Conservation (phyloP, 2,329 filamentous ascomycete species). For the Hypoxylon sp. region DNA sequence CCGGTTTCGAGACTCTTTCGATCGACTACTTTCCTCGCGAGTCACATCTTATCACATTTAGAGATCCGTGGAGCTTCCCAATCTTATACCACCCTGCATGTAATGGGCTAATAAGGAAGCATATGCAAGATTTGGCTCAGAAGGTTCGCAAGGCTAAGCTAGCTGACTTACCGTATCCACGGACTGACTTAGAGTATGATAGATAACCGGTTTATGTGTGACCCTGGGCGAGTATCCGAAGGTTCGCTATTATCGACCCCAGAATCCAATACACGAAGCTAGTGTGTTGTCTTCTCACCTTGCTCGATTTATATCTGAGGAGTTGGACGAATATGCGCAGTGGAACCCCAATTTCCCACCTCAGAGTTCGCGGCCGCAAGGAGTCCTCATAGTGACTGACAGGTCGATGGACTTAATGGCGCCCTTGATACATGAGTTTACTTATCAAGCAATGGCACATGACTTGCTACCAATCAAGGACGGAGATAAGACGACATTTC, state of each 20-base stretch:
- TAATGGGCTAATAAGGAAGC: slow-evolving; percentile 84
- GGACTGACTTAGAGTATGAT: slow-evolving; percentile 37
- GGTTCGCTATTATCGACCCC: slow-evolving; percentile 90
- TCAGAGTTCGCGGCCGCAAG: slow-evolving; percentile 81
- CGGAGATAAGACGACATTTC: slow-evolving; percentile 88
- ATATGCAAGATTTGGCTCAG: slow-evolving; percentile 88
- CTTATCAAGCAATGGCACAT: slow-evolving; percentile 98
- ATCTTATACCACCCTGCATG: slow-evolving; percentile 92
- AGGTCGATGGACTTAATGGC: slow-evolving; percentile 93
- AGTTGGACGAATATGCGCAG: slow-evolving; percentile 90
- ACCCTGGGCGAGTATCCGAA: slow-evolving; percentile 94
- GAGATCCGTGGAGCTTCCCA: slow-evolving; percentile 96
- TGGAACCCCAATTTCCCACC: slow-evolving; percentile 89
- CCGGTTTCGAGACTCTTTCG: slow-evolving; percentile 85
- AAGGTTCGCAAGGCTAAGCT: slow-evolving; percentile 71
- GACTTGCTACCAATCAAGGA: slow-evolving; percentile 92
- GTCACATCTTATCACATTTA: slow-evolving; percentile 90
- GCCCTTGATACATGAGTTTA: slow-evolving; percentile 94
- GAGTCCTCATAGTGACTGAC: slow-evolving; percentile 88
- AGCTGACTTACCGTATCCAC: not conserved
- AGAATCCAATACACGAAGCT: slow-evolving; percentile 84
- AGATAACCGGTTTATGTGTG: slow-evolving; percentile 91
- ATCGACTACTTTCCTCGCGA: slow-evolving; percentile 93
- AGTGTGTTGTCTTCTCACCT: slow-evolving; percentile 89
- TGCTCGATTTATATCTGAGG: slow-evolving; percentile 90